Base-by-base conservation (phyloP, 1,284 basidiomycete species). In the Phaffia rhodozyma region DNA sequence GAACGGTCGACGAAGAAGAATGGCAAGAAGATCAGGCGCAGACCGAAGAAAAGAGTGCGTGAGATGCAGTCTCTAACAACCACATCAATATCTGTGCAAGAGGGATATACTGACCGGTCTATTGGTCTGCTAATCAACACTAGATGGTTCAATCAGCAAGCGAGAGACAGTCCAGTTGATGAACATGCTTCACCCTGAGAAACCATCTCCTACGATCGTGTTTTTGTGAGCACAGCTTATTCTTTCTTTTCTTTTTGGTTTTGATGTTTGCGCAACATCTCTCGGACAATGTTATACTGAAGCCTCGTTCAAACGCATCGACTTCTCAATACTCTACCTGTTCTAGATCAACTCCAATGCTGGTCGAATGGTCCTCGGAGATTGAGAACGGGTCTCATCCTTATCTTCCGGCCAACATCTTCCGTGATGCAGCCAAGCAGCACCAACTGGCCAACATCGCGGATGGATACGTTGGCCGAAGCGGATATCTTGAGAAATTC, bases 161-260 rank as follows among this genome's bases (percentile, higher is more conserved):
- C 70, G 38, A 11, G 38, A 43, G 38, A 43, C 38, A 7, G 38
- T 11, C 2, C 38, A 43, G 16, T 16, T 43, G 38, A 16, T 43
- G 38, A 11, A 43, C 16, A 43, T 43, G 7, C 13, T 43, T 43
- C 38, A 43, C 38, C 38, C 38, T 43, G 38, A 43, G 13, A 43
- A 43, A 16, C 38, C 38, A 43, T 43, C 38, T 43, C 38, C 0
- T 66, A 71, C 72, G 2, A 66, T 75, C 20, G 63, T 75, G 18
- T 72, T 75, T 68, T 61, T 74, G 74, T 73, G 53, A 65, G 74
- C 59, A 20, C 32, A 23, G n/a, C n/a, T n/a, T n/a, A n/a, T n/a
- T n/a, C n/a, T 25, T 65, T 20, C 21, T 62, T 30, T 56, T 56
- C 27, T n/a, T n/a, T n/a, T n/a, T n/a, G n/a, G n/a, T n/a, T n/a